Evolutionary conservation across 1,284 basidiomycete genomes (phyloP).

Genomic region (Microbotryum lychnidis-dioicae): DNA sequence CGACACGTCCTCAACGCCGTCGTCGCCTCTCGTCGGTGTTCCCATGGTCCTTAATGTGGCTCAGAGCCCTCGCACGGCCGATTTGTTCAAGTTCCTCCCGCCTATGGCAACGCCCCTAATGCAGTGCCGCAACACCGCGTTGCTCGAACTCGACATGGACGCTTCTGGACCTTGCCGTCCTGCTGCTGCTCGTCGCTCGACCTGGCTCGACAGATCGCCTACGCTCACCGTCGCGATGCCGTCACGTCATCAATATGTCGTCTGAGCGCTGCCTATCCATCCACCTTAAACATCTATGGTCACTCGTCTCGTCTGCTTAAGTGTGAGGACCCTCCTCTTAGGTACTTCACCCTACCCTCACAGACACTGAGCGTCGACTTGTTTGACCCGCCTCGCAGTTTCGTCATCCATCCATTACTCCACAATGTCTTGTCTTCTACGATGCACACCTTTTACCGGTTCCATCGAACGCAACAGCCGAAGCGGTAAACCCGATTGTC

Average conservation of each 20-base stretch:
- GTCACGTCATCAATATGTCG: no score
- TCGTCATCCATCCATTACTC: no score
- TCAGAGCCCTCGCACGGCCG: not conserved
- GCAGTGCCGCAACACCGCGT: not conserved
- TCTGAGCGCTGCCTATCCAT: no score
- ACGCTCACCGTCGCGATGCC: no score
- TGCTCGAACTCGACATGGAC: conserved; percentile 23
- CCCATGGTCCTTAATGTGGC: conserved; percentile 5
- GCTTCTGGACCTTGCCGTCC: conserved; percentile 18
- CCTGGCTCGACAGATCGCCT: not conserved
- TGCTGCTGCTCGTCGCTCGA: not conserved
- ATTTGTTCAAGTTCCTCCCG: not conserved
- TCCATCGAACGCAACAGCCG: conserved; percentile 14
- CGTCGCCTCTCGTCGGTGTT: conserved; percentile 3
- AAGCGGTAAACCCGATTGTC: not conserved
- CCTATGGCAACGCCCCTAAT: conserved; percentile 10
- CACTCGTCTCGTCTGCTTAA: no score
- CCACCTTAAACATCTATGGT: no score
- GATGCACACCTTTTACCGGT: conserved; percentile 6
- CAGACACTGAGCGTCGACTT: no score
- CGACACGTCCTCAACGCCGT: not conserved
- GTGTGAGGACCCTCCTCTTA: no score
- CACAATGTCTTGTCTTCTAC: conserved; percentile 1
- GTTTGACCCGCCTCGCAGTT: no score
- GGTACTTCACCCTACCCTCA: no score